These are phyloP conservation scores for Biscogniauxia mediterranea DNA, from an alignment of 2,329 filamentous ascomycete genomes.

Conservation along the genomic window DNA sequence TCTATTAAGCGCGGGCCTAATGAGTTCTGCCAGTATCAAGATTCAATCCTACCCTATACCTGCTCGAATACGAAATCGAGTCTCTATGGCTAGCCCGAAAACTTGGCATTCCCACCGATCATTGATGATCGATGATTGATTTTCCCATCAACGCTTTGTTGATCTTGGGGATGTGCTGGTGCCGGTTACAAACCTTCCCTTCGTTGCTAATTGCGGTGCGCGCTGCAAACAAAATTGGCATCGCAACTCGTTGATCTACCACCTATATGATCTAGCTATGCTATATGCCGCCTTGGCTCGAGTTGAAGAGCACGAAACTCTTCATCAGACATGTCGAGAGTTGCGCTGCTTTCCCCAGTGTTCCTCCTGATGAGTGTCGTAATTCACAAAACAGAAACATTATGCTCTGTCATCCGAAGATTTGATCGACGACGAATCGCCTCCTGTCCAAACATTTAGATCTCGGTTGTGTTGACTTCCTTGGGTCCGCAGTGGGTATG, in stretches of 20 bases:
- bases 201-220: neutral
- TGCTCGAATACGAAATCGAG: neutral
- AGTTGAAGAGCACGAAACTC: neutral
- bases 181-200: neutral
- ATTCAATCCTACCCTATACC: constrained; percentile 11
- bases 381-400: neutral
- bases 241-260: neutral
- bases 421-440: neutral
- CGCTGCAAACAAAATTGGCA: neutral
- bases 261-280: neutral
- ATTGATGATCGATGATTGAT: constrained; percentile 6
- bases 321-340: neutral
- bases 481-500: neutral
- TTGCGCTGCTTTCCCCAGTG: neutral
- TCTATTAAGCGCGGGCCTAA: constrained; percentile 16
- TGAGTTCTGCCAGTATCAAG: constrained; percentile 2
- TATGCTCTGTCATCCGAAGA: neutral
- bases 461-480: neutral
- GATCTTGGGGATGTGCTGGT: neutral
- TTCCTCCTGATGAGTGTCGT: neutral
- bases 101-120: constrained; percentile 20
- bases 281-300: neutral
- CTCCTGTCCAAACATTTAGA: neutral
- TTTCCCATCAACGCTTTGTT: neutral
- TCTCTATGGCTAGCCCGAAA: neutral